These are phyloP conservation scores for Schwanniomyces yamadae DNA, from an alignment of 805 yeast genomes.

Conservation along the genomic window DNA sequence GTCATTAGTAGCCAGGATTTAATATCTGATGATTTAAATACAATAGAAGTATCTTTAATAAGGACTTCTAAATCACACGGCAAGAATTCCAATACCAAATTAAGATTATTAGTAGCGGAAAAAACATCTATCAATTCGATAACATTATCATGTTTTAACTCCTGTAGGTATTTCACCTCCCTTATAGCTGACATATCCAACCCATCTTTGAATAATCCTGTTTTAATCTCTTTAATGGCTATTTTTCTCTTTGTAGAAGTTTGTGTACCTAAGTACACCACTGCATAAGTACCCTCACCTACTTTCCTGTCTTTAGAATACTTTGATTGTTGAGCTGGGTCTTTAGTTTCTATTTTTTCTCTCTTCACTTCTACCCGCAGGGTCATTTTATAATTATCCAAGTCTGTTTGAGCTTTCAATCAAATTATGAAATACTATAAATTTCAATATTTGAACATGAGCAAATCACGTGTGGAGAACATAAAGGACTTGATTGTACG, in stretches of 20 bases:
- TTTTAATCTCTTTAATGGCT: slow-evolving; percentile 94
- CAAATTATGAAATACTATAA: too few species aligned
- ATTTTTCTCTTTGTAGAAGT: slow-evolving; percentile 53
- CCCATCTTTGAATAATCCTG: slow-evolving; percentile 93
- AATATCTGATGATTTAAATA: slow-evolving; percentile 83
- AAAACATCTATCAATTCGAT: slow-evolving; percentile 89
- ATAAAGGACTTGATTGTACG: too few species aligned
- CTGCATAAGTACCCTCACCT: slow-evolving; percentile 99
- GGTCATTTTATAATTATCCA: too few species aligned
- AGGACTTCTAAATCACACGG: slow-evolving; percentile 86
- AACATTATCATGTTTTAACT: slow-evolving; percentile 66
- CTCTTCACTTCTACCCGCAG: too few species aligned
- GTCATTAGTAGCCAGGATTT: slow-evolving; percentile 96
- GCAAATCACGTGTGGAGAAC: too few species aligned
- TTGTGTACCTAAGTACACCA: slow-evolving; percentile 82
- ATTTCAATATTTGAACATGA: too few species aligned
- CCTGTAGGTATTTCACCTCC: slow-evolving; percentile 86
- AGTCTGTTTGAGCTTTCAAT: too few species aligned
- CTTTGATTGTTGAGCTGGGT: slow-evolving; percentile 15
- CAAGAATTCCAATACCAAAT: slow-evolving; percentile 86
- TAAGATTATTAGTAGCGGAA: slow-evolving; percentile 62
- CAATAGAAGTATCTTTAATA: slow-evolving; percentile 72
- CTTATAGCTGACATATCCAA: slow-evolving; percentile 96
- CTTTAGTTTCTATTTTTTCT: too few species aligned
- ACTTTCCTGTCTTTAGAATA: slow-evolving; percentile 72